Percentiles rank a stretch among this genome's conserved stretches.
Evolutionary conservation across 2,329 filamentous ascomycete species (phyloP).

Genomic region (Apiospora arundinis): DNA sequence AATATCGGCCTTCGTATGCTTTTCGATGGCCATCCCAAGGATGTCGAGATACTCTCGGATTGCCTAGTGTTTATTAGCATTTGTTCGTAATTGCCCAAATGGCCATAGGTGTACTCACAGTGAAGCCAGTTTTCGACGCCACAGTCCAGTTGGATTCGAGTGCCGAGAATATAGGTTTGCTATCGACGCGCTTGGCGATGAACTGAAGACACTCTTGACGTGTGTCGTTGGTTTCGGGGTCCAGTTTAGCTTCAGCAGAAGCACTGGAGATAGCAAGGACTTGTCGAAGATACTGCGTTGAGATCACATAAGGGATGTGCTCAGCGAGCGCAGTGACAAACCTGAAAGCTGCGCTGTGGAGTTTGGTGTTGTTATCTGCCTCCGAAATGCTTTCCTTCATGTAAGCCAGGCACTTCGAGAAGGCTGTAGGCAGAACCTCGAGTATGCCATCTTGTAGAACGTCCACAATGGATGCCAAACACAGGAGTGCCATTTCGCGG

Average conservation of each 20-base stretch:
- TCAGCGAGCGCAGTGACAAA: slow-evolving; percentile 82
- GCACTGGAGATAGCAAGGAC: slow-evolving; percentile 75
- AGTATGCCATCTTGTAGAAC: slow-evolving; percentile 87
- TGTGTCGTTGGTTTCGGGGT: slow-evolving; percentile 67
- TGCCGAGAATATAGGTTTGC: slow-evolving; percentile 76
- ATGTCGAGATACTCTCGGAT: slow-evolving; percentile 72
- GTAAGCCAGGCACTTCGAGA: slow-evolving; percentile 75
- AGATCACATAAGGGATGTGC: slow-evolving; percentile 89
- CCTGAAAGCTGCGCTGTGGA: slow-evolving; percentile 84
- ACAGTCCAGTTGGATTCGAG: slow-evolving; percentile 75
- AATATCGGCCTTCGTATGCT: slow-evolving; percentile 79
- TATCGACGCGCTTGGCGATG: slow-evolving; percentile 77
- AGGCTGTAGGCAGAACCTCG: slow-evolving; percentile 77
- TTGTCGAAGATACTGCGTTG: slow-evolving; percentile 73
- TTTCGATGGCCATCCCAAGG: slow-evolving; percentile 74
- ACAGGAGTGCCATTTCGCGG: slow-evolving; percentile 84
- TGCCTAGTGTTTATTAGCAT: slow-evolving; percentile 56
- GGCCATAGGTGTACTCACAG: slow-evolving; percentile 54
- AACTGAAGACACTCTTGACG: slow-evolving; percentile 74
- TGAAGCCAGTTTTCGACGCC: slow-evolving; percentile 66
- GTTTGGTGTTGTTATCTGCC: slow-evolving; percentile 60
- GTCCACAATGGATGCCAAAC: slow-evolving; percentile 86
- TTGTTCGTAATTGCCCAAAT: neutral
- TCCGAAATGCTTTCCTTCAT: slow-evolving; percentile 67
- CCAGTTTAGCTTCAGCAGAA: slow-evolving; percentile 69